Conservation (phyloP, 2,329 filamentous ascomycete genomes). For the Juglanconis oblonga region DNA sequence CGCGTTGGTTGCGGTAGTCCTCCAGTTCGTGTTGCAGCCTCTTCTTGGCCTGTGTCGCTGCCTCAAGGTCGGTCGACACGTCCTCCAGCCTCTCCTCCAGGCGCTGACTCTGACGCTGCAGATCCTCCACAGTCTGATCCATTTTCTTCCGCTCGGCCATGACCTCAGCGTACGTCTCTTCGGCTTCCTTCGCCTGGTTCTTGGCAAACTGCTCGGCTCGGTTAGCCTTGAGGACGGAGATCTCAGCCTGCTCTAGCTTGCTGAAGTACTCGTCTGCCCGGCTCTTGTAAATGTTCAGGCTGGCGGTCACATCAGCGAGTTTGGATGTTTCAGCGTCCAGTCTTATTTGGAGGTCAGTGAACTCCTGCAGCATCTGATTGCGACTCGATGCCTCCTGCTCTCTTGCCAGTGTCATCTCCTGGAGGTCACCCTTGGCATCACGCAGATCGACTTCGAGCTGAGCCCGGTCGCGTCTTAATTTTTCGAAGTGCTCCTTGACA, state of each 20-base stretch:
- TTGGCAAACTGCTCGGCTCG: conserved; percentile 94
- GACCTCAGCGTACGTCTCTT: conserved; percentile 84
- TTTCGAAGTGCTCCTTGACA: conserved; percentile 83
- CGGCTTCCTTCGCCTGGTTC: conserved; percentile 82
- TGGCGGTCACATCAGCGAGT: conserved; percentile 78
- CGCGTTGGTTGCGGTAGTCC: conserved; percentile 91
- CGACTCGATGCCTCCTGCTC: conserved; percentile 89
- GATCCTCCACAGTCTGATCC: conserved; percentile 81
- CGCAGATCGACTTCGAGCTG: conserved; percentile 82
- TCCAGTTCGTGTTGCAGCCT: conserved; percentile 95
- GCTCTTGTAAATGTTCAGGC: conserved; percentile 83
- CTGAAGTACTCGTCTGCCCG: conserved; percentile 94
- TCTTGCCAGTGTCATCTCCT: conserved; percentile 72
- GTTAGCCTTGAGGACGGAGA: conserved; percentile 86
- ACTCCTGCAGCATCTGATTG: conserved; percentile 85
- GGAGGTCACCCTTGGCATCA: conserved; percentile 77
- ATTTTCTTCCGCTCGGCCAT: conserved; percentile 92
- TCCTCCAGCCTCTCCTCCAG: conserved; percentile 92
- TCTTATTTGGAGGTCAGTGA: conserved; percentile 88
- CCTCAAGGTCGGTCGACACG: conserved; percentile 82
- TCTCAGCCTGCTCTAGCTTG: conserved; percentile 95
- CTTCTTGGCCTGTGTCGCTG: conserved; percentile 84
- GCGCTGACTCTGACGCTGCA: conserved; percentile 84
- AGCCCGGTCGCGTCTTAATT: conserved; percentile 76
- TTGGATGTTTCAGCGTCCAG: conserved; percentile 87